Conservation (phyloP, 2,329 filamentous ascomycete genomes). For the Nigrospora sphaerica region DNA sequence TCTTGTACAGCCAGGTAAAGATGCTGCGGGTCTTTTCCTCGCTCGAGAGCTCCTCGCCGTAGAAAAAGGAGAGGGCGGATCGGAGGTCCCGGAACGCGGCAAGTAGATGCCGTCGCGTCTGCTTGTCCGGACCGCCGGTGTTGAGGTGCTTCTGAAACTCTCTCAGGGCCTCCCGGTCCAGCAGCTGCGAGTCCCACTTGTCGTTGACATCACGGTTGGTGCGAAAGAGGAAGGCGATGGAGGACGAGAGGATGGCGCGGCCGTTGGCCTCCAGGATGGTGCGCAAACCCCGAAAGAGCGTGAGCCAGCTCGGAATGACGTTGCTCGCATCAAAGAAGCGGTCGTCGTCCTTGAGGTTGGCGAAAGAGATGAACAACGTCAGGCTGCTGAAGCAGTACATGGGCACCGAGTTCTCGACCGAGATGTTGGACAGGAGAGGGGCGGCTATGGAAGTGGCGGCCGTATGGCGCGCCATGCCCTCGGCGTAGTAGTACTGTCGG, state of each 20-base stretch:
- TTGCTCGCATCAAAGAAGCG: background rate
- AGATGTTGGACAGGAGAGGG: background rate
- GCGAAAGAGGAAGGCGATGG: background rate
- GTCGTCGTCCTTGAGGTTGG: background rate
- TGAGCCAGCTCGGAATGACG: background rate
- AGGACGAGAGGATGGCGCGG: background rate
- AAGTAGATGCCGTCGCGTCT: background rate
- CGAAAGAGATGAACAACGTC: background rate
- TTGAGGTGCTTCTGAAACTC: background rate
- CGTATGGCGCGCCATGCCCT: background rate
- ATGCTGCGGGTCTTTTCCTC: background rate
- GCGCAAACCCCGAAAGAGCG: background rate
- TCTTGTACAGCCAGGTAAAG: constrained; percentile 29
- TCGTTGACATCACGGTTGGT: background rate
- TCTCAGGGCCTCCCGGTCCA: background rate
- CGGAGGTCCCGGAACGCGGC: background rate
- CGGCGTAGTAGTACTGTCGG: background rate
- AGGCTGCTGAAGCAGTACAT: constrained; percentile 1
- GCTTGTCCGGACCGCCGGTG: background rate
- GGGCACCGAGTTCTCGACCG: background rate
- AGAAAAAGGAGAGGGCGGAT: background rate
- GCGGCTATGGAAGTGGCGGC: background rate
- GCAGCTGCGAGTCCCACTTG: background rate
- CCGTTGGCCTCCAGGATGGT: background rate
- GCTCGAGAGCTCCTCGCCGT: background rate